Percentiles rank a stretch among this genome's conserved stretches.
Conservation (phyloP, 192 early-diverging fungal genomes). For the Dissophora ornata region DNA sequence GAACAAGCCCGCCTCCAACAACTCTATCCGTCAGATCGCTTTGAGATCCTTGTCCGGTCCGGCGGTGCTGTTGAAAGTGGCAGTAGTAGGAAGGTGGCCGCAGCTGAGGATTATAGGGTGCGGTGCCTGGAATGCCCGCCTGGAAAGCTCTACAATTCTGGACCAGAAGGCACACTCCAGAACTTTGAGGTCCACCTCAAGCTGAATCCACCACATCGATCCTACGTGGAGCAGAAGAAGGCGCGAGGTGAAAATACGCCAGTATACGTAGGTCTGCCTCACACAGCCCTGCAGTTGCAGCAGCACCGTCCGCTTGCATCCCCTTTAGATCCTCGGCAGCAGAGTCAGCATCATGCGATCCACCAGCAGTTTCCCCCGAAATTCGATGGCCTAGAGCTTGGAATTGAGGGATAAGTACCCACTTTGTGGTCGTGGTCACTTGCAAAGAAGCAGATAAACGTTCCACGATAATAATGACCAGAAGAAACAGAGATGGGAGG, state of each 20-base stretch:
- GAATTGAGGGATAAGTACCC: not conserved
- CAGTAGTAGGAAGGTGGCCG: not conserved
- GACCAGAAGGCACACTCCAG: slow-evolving; percentile 54
- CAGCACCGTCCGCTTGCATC: not conserved
- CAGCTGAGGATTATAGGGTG: slow-evolving; percentile 50
- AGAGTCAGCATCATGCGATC: not conserved
- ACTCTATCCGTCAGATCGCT: slow-evolving; percentile 60
- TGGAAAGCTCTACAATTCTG: slow-evolving; percentile 63
- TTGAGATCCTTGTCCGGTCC: slow-evolving; percentile 57
- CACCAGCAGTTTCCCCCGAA: not conserved
- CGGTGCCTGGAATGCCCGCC: slow-evolving; percentile 61
- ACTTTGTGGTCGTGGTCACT: too few relatives aligned
- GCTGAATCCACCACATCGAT: slow-evolving; percentile 44
- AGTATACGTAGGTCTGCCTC: not conserved
- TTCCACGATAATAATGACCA: too few relatives aligned
- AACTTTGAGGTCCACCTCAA: slow-evolving; percentile 68
- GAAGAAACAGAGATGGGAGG: too few relatives aligned
- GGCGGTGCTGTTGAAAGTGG: not conserved
- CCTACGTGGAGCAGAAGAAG: slow-evolving; percentile 36
- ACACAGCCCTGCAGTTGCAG: not conserved
- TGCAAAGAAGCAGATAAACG: too few relatives aligned
- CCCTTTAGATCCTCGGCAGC: not conserved
- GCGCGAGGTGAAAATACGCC: not conserved
- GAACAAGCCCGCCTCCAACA: slow-evolving; percentile 33
- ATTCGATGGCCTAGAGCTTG: not conserved